Percentiles rank a stretch among this genome's conserved stretches.
Evolutionary conservation across 257 asterid genomes (phyloP).

Genomic region (Solanum chilense): DNA sequence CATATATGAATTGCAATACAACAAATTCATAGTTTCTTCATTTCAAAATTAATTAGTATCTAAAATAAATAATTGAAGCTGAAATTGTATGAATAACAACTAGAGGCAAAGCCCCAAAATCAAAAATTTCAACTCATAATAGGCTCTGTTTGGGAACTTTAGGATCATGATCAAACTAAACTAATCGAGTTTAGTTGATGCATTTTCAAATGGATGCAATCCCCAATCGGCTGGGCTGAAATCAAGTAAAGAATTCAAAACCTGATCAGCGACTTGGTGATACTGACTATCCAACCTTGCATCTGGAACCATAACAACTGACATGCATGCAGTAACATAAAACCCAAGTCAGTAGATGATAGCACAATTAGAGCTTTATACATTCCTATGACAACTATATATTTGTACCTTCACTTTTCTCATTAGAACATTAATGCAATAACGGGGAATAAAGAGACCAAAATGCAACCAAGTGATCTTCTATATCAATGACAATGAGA

Average conservation of each 20-base stretch:
- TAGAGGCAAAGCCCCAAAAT: too few relatives aligned
- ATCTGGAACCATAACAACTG: slow-evolving; percentile 92
- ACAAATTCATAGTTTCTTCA: too few relatives aligned
- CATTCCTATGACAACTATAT: background rate
- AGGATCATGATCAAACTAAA: background rate
- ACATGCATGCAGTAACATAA: slow-evolving; percentile 40
- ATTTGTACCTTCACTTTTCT: background rate
- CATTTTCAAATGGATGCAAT: slow-evolving; percentile 48
- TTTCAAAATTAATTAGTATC: too few relatives aligned
- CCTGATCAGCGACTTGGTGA: slow-evolving; percentile 61
- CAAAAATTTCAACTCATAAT: too few relatives aligned
- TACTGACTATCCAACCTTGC: slow-evolving; percentile 67
- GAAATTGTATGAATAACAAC: too few relatives aligned
- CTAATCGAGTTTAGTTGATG: slow-evolving; percentile 14
- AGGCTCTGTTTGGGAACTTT: background rate
- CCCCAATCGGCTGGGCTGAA: slow-evolving; percentile 78
- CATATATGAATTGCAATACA: background rate
- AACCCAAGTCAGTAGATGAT: background rate
- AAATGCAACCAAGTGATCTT: background rate
- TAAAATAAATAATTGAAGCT: too few relatives aligned
- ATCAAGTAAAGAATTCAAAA: slow-evolving; percentile 65
- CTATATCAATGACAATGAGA: background rate
- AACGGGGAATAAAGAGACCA: background rate
- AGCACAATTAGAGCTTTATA: background rate
- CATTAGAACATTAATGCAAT: background rate